A percentile compares a stretch with the other conserved stretches of the same genome.
Conservation (phyloP, 148 eudicot species). For the Chenopodium quinoa region DNA sequence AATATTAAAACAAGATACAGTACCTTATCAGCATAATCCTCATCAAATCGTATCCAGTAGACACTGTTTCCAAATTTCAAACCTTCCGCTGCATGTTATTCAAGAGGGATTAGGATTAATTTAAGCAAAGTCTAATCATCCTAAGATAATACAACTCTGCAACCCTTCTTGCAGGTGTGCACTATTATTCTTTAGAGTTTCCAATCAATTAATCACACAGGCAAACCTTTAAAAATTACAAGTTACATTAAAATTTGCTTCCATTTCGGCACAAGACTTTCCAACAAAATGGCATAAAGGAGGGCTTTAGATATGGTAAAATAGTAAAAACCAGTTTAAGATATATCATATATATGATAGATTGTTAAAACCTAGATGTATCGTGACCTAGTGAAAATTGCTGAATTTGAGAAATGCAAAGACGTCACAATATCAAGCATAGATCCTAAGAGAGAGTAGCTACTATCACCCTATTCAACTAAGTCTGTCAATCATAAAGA, state of each 20-base stretch:
- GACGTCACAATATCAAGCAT: background rate
- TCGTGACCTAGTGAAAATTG: background rate
- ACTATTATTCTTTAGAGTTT: background rate
- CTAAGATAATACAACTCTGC: background rate
- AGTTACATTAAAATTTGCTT: background rate
- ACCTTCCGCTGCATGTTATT: constrained; percentile 68
- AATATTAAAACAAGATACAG: constrained; percentile 9
- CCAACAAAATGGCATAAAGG: background rate
- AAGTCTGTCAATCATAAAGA: background rate
- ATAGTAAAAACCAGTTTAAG: background rate
- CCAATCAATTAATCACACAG: background rate
- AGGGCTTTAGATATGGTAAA: background rate
- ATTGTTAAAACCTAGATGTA: background rate
- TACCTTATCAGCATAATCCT: constrained; percentile 73
- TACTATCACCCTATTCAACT: background rate
- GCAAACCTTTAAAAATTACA: background rate
- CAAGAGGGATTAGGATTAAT: background rate
- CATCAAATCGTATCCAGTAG: constrained; percentile 87
- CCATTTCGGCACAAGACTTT: background rate
- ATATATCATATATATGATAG: background rate
- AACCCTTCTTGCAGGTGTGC: background rate
- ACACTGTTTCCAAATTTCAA: constrained; percentile 87
- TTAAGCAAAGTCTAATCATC: too few relatives aligned
- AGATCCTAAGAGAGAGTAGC: background rate
- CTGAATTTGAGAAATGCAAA: background rate